These are phyloP conservation scores for Schoenoplectus triqueter DNA, from an alignment of 202 grass and related monocot species.

Conservation along the genomic window DNA sequence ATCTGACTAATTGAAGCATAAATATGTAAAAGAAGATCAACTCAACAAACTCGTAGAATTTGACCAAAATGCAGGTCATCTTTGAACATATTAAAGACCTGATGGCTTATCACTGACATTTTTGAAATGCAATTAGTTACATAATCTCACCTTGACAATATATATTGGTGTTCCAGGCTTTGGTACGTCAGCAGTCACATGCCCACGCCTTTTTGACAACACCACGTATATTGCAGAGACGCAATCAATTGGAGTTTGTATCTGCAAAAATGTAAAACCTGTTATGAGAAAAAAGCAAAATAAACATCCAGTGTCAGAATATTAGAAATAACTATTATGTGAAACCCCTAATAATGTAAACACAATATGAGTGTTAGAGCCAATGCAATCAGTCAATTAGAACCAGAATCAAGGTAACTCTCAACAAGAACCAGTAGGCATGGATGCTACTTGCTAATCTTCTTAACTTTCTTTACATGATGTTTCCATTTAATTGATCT, in stretches of 20 bases:
- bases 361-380: too few species aligned
- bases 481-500: neutral
- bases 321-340: neutral
- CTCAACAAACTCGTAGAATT: neutral
- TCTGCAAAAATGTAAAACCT: conserved; percentile 48
- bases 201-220: conserved; percentile 79
- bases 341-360: neutral
- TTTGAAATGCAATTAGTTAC: neutral
- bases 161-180: conserved; percentile 96
- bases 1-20: conserved; percentile 13
- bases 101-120: neutral
- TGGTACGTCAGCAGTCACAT: conserved; percentile 94
- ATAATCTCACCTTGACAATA: conserved; percentile 70
- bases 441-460: neutral
- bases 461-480: neutral
- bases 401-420: conserved; percentile 4
- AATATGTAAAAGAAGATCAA: neutral
- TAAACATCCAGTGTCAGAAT: neutral
- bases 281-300: conserved; percentile 26
- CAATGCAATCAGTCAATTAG: neutral
- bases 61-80: neutral
- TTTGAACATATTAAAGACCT: neutral
- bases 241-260: conserved; percentile 99
- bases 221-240: conserved; percentile 98
- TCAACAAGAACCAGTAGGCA: conserved; percentile 10